These are phyloP conservation scores for Saccharomycopsis fibuligera DNA, from an alignment of 805 yeast genomes.

Conservation along the genomic window DNA sequence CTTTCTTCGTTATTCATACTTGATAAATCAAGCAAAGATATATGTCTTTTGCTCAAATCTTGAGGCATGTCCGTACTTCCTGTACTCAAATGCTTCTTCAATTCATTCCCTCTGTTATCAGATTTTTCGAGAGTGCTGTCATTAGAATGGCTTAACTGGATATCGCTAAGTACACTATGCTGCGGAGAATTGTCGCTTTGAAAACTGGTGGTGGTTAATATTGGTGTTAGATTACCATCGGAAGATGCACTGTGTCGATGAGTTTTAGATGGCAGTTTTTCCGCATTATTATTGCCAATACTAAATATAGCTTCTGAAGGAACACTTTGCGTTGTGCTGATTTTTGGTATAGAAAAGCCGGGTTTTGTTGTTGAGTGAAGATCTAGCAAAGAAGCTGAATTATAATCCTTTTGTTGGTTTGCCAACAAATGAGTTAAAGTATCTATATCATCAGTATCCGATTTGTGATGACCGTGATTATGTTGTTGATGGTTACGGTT, in stretches of 20 bases:
- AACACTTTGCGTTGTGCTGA: too few relatives aligned
- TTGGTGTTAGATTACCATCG: background rate
- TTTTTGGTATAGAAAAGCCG: too few relatives aligned
- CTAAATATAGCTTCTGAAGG: background rate
- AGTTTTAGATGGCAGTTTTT: background rate
- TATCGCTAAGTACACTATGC: background rate
- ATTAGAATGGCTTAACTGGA: too few relatives aligned
- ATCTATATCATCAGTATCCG: background rate
- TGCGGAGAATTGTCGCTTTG: background rate
- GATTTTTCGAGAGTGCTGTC: too few relatives aligned
- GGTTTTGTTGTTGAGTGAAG: too few relatives aligned
- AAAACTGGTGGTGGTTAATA: background rate
- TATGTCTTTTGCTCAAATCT: constrained; percentile 21
- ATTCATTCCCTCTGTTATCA: too few relatives aligned
- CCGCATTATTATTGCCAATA: background rate
- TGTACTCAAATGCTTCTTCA: too few relatives aligned
- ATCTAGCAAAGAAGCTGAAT: too few relatives aligned
- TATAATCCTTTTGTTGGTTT: too few relatives aligned
- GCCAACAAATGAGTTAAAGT: background rate
- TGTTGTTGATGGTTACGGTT: background rate
- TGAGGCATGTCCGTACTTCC: too few relatives aligned
- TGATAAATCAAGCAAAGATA: constrained; percentile 26
- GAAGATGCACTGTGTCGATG: background rate
- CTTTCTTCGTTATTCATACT: constrained; percentile 14
- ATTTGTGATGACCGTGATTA: too few relatives aligned